Percentiles rank a stretch among this genome's conserved stretches.
Conservation (phyloP, 306 rosid genomes). For the Carpinus viminea region DNA sequence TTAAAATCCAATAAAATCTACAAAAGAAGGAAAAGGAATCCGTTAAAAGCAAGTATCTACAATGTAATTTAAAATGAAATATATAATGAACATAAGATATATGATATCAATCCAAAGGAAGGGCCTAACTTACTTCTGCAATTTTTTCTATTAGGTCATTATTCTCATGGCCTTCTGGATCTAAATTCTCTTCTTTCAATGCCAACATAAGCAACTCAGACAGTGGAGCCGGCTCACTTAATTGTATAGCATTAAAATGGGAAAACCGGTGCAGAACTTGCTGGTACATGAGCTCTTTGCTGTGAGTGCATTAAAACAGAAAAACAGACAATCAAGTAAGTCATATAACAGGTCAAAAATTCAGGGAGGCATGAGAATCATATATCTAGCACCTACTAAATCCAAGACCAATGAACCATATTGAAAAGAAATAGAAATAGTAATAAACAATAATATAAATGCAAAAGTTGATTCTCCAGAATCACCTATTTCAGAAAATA, state of each 20-base stretch:
- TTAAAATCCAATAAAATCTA: neutral
- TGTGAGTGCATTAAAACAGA: slow-evolving; percentile 39
- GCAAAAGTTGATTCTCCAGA: neutral
- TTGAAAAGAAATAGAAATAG: neutral
- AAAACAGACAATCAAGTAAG: slow-evolving; percentile 16
- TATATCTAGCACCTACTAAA: slow-evolving; percentile 8
- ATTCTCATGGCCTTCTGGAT: slow-evolving; percentile 52
- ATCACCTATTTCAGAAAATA: neutral
- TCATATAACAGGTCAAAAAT: neutral
- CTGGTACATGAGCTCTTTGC: slow-evolving; percentile 97
- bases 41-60: neutral
- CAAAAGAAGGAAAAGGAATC: neutral
- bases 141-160: slow-evolving; percentile 65
- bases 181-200: slow-evolving; percentile 73
- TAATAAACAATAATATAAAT: neutral
- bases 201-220: slow-evolving; percentile 78
- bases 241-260: slow-evolving; percentile 80
- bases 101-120: no score
- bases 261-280: slow-evolving; percentile 86
- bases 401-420: neutral
- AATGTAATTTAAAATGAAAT: neutral
- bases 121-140: slow-evolving; percentile 65
- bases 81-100: slow-evolving; percentile 14
- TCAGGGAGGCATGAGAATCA: slow-evolving; percentile 7
- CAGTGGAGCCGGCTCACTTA: slow-evolving; percentile 80